Percentiles rank a stretch among this genome's conserved stretches.
These are phyloP conservation scores for Agaricus bisporus DNA, from an alignment of 768 basidiomycete species.

Conservation along the genomic window DNA sequence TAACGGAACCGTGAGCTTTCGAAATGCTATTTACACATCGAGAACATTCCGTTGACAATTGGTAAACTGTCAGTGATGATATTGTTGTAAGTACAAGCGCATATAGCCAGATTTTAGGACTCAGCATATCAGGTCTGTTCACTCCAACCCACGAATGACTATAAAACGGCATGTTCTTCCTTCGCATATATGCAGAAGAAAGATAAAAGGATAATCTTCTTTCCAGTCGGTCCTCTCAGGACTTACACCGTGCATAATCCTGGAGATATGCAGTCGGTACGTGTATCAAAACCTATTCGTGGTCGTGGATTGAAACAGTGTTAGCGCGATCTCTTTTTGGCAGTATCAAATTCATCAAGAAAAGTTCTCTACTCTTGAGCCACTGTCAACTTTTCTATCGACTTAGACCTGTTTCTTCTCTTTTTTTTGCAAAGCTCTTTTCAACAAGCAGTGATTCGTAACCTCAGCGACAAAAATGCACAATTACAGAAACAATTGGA, in stretches of 20 bases:
- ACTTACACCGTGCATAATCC: slow-evolving; percentile 62
- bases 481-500: slow-evolving; percentile 83
- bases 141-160: slow-evolving; percentile 82
- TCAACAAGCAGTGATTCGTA: slow-evolving; percentile 78
- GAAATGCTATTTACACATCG: neutral
- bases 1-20: slow-evolving; percentile 66
- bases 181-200: slow-evolving; percentile 28
- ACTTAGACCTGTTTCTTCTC: slow-evolving; percentile 7
- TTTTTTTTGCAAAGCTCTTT: slow-evolving; percentile 47
- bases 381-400: neutral
- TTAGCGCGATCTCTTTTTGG: slow-evolving; percentile 83
- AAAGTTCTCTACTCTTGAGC: slow-evolving; percentile 36
- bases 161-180: slow-evolving; percentile 63
- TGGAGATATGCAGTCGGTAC: slow-evolving; percentile 80
- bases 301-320: neutral
- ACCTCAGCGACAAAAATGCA: slow-evolving; percentile 75
- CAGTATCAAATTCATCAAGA: slow-evolving; percentile 88
- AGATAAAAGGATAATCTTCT: neutral
- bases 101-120: neutral
- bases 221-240: slow-evolving; percentile 80
- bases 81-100: slow-evolving; percentile 45
- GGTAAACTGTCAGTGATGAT: slow-evolving; percentile 40
- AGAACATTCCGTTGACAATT: neutral
- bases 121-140: slow-evolving; percentile 56
- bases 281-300: slow-evolving; percentile 7